Evolutionary conservation across 164 flowering plant species (phyloP).

Genomic region (Magnolia sinica): DNA sequence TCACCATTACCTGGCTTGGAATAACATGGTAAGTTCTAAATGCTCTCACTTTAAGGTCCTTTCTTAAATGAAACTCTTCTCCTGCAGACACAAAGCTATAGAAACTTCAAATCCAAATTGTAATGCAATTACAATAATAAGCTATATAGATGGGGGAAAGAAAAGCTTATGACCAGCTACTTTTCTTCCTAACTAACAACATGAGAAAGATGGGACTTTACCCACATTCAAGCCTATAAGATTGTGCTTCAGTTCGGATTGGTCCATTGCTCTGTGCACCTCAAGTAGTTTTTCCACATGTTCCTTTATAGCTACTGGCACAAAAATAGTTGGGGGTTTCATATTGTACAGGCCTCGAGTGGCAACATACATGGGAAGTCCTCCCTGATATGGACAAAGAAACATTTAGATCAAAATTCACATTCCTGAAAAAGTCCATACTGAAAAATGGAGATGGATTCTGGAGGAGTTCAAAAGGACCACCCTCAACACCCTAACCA

Average conservation of each 20-base stretch:
- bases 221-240: slow-evolving; percentile 71
- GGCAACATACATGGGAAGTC: slow-evolving; percentile 95
- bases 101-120: neutral
- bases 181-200: neutral
- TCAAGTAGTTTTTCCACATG: slow-evolving; percentile 72
- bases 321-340: slow-evolving; percentile 84
- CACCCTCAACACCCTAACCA: no score
- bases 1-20: slow-evolving; percentile 67
- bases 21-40: slow-evolving; percentile 80
- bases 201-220: slow-evolving; percentile 26
- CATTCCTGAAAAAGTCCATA: neutral
- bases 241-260: slow-evolving; percentile 67
- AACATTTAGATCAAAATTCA: neutral
- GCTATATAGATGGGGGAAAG: neutral
- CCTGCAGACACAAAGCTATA: slow-evolving; percentile 37
- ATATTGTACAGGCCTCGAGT: slow-evolving; percentile 72
- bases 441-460: no score
- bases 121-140: neutral
- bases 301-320: slow-evolving; percentile 63
- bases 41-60: slow-evolving; percentile 75
- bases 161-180: neutral
- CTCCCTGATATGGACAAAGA: slow-evolving; percentile 55
- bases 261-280: slow-evolving; percentile 74
- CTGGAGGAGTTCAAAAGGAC: no score
- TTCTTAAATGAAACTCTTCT: slow-evolving; percentile 68